A percentile compares a stretch with the other conserved stretches of the same genome.
These are phyloP conservation scores for Striga asiatica DNA, from an alignment of 257 asterid species.

Conservation along the genomic window DNA sequence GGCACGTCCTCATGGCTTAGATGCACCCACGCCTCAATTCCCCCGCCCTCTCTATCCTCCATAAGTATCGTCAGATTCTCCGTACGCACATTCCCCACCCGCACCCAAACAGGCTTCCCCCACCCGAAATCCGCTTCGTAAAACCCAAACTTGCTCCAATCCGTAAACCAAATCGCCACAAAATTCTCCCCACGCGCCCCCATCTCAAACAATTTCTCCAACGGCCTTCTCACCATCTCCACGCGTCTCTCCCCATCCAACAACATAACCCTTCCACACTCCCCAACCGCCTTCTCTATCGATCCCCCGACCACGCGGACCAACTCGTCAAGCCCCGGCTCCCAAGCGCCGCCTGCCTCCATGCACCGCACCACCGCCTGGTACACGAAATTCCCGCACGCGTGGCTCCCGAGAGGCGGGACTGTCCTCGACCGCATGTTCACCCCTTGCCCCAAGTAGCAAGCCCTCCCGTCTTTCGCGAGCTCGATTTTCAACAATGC, in stretches of 20 bases:
- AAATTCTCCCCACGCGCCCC: background rate
- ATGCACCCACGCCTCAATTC: background rate
- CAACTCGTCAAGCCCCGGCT: background rate
- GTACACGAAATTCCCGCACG: slow-evolving; percentile 17
- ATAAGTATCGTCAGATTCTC: background rate
- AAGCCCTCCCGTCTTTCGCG: slow-evolving; percentile 12
- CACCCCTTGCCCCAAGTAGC: slow-evolving; percentile 5
- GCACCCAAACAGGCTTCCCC: background rate
- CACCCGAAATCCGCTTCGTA: slow-evolving; percentile 32
- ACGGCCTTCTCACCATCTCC: background rate
- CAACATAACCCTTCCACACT: background rate
- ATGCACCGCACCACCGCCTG: background rate
- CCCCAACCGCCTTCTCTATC: background rate
- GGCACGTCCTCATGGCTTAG: too few species aligned
- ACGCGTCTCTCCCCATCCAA: background rate
- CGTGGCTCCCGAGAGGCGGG: slow-evolving; percentile 14
- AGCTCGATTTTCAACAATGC: background rate
- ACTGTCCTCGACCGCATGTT: slow-evolving; percentile 16
- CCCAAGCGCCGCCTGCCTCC: background rate
- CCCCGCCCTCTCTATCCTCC: background rate
- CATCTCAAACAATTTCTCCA: background rate
- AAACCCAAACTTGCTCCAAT: slow-evolving; percentile 25
- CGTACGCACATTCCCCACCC: background rate
- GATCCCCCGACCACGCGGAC: background rate
- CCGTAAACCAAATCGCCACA: slow-evolving; percentile 11